Conservation (phyloP, 305 asterid genomes). For the Lippia alba region DNA sequence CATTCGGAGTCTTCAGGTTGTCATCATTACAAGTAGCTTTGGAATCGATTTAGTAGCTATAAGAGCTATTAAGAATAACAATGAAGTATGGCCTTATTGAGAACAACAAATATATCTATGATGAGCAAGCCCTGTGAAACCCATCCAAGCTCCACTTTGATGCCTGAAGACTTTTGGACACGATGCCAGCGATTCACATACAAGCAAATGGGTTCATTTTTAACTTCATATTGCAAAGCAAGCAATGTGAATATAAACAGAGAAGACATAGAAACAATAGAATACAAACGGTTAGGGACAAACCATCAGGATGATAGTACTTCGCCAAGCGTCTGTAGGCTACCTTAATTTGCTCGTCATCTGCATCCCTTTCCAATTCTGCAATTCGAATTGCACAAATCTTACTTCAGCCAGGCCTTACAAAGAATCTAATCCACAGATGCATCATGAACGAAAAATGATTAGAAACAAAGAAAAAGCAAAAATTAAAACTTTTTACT, state of each 20-base stretch:
- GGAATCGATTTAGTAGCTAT: not conserved
- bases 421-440: not conserved
- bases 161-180: not conserved
- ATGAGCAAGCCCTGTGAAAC: not conserved
- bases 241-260: not conserved
- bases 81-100: not conserved
- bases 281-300: constrained; percentile 42
- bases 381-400: constrained; percentile 34
- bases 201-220: constrained; percentile 4
- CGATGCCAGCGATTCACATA: not conserved
- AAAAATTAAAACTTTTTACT: too few species aligned
- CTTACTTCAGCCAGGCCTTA: constrained; percentile 1
- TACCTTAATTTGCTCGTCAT: constrained; percentile 84
- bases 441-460: not conserved
- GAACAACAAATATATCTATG: not conserved
- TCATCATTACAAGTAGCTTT: not conserved
- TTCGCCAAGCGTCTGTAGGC: constrained; percentile 92
- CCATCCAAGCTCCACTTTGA: not conserved
- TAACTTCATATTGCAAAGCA: constrained; percentile 2
- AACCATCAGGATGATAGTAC: constrained; percentile 98
- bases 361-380: constrained; percentile 87
- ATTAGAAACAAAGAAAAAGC: constrained; percentile 3
- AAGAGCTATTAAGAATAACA: not conserved
- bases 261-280: constrained; percentile 6
- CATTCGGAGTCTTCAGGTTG: not conserved